phyloP scores from a whole-genome alignment of 345 rosid genomes.

The Passiflora organensis region DNA sequence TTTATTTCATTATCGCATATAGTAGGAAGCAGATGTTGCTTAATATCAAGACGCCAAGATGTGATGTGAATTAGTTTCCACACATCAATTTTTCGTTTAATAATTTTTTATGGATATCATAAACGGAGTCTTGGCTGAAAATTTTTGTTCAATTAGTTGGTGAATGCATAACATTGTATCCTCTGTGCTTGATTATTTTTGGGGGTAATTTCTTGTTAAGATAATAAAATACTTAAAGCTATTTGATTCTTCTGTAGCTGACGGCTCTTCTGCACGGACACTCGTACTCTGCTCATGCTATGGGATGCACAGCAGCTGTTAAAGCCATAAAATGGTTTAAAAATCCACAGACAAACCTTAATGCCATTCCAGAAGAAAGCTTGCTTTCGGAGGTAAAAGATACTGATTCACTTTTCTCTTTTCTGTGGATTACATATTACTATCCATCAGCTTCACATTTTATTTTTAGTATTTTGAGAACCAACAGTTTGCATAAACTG shows the following conservation, averaged over 20 bases:
- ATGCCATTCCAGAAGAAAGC: slow-evolving; percentile 43
- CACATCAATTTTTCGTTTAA: no score
- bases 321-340: slow-evolving; percentile 84
- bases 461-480: not conserved
- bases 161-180: not conserved
- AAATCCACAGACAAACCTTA: slow-evolving; percentile 68
- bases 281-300: slow-evolving; percentile 88
- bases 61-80: no score
- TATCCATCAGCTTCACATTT: slow-evolving; percentile 6
- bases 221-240: slow-evolving; percentile 1
- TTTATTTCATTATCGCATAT: not conserved
- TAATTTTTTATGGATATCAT: not conserved
- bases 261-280: slow-evolving; percentile 94
- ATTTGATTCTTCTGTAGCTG: slow-evolving; percentile 48
- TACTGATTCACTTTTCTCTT: slow-evolving; percentile 1
- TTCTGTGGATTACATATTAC: not conserved
- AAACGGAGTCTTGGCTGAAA: not conserved
- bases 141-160: not conserved
- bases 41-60: no score
- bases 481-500: not conserved
- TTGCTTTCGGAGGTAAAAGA: slow-evolving; percentile 64
- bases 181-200: not conserved
- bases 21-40: no score
- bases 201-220: no score
- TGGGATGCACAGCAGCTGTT: slow-evolving; percentile 85